A percentile compares a stretch with the other conserved stretches of the same genome.
Conservation (phyloP, 208 protist species). For the Leishmania martiniquensis region DNA sequence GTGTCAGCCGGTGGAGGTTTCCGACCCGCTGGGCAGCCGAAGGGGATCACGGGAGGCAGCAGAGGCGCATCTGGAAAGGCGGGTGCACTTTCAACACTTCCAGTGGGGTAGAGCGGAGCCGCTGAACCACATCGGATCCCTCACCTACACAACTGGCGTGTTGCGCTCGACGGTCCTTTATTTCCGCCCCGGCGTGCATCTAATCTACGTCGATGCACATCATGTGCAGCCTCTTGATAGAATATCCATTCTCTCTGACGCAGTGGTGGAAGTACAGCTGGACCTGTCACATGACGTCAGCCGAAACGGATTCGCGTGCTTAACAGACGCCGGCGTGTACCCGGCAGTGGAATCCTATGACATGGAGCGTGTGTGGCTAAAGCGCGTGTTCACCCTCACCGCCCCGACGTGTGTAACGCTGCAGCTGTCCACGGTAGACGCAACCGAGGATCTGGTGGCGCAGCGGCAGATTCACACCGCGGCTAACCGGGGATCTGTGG, state of each 20-base stretch:
- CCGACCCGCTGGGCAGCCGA: neutral
- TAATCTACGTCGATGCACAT: constrained; percentile 65
- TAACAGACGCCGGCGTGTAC: constrained; percentile 75
- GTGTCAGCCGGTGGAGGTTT: neutral
- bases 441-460: constrained; percentile 47
- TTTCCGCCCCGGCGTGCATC: constrained; percentile 54
- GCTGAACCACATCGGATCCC: constrained; percentile 41
- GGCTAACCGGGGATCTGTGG: constrained; percentile 12
- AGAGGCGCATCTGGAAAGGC: constrained; percentile 20
- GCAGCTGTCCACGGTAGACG: constrained; percentile 60
- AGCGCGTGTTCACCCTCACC: constrained; percentile 66
- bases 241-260: constrained; percentile 56
- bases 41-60: neutral
- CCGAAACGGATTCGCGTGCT: constrained; percentile 32
- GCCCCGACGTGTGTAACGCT: constrained; percentile 59
- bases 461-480: constrained; percentile 34
- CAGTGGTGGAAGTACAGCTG: constrained; percentile 41
- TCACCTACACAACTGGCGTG: constrained; percentile 53
- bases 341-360: constrained; percentile 36
- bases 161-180: constrained; percentile 37
- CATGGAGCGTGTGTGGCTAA: constrained; percentile 80
- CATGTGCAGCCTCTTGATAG: constrained; percentile 42
- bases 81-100: constrained; percentile 57
- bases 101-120: constrained; percentile 70
- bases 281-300: constrained; percentile 40